Evolutionary conservation across 192 early-diverging fungal genomes (phyloP).

Genomic region (Allomyces arbusculus): DNA sequence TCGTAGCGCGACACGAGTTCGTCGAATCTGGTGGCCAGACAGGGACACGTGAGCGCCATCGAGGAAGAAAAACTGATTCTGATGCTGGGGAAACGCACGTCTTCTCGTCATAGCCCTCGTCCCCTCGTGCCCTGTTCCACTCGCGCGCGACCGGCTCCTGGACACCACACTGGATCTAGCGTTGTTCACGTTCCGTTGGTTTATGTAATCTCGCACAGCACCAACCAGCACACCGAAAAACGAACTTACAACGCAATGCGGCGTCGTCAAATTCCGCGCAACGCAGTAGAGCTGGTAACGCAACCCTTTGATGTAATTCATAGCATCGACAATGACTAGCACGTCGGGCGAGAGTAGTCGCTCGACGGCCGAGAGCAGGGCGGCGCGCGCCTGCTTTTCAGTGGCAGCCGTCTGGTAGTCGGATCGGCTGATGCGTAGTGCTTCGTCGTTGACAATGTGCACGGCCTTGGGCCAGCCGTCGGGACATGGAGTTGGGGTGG

Average conservation of each 20-base stretch:
- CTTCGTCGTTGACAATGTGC: constrained; percentile 61
- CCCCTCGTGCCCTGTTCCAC: too few relatives aligned
- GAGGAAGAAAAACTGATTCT: too few relatives aligned
- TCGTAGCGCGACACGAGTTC: constrained; percentile 74
- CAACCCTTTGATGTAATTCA: constrained; percentile 98
- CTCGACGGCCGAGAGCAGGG: constrained; percentile 76
- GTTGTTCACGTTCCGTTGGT: too few relatives aligned
- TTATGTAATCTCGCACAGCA: too few relatives aligned
- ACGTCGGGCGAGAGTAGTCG: constrained; percentile 57
- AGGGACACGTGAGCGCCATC: too few relatives aligned
- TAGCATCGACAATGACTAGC: constrained; percentile 76
- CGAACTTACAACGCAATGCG: constrained; percentile 52
- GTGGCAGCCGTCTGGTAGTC: constrained; percentile 37
- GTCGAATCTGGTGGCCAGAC: constrained; percentile 27
- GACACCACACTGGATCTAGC: too few relatives aligned
- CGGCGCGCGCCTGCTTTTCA: constrained; percentile 79
- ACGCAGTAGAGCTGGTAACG: constrained; percentile 91
- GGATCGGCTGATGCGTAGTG: constrained; percentile 30
- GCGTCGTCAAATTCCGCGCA: constrained; percentile 60
- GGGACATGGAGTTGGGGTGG: neutral
- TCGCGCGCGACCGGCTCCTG: too few relatives aligned
- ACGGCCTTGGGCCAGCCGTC: constrained; percentile 19
- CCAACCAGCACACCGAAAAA: too few relatives aligned
- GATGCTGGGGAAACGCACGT: too few relatives aligned
- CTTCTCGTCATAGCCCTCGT: too few relatives aligned